Conservation (phyloP, 305 asterid species). For the Ruellia speciosa region DNA sequence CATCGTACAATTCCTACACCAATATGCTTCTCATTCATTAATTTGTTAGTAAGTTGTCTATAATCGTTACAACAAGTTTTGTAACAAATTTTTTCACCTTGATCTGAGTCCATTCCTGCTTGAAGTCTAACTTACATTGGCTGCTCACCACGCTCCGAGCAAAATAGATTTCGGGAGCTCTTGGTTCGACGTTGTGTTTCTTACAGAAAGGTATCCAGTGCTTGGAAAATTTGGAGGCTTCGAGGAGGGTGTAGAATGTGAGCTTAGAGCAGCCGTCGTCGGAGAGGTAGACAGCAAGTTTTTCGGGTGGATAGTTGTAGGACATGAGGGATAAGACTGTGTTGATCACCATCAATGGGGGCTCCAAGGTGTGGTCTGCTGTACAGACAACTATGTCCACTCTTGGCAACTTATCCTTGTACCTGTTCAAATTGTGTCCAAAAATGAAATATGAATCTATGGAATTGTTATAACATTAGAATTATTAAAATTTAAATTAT, state of each 20-base stretch:
- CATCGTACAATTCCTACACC: neutral
- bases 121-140: neutral
- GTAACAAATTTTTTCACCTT: slow-evolving; percentile 1
- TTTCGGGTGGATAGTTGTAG: slow-evolving; percentile 54
- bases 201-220: slow-evolving; percentile 73
- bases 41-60: neutral
- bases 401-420: slow-evolving; percentile 39
- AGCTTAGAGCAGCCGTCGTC: slow-evolving; percentile 74
- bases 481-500: no score
- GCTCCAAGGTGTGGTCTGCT: slow-evolving; percentile 69
- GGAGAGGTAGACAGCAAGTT: slow-evolving; percentile 51
- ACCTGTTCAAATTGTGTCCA: slow-evolving; percentile 24
- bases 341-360: slow-evolving; percentile 58
- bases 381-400: slow-evolving; percentile 68
- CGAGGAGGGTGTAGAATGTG: slow-evolving; percentile 67
- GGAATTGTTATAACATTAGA: no score
- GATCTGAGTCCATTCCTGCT: slow-evolving; percentile 3
- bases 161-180: slow-evolving; percentile 55
- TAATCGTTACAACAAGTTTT: no score
- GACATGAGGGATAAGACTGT: slow-evolving; percentile 66
- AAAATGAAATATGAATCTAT: no score
- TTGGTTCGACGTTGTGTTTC: slow-evolving; percentile 52
- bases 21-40: neutral
- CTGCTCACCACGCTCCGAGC: neutral
- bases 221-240: slow-evolving; percentile 48